These are phyloP conservation scores for Penicillium lividum DNA, from an alignment of 495 filamentous ascomycete genomes.

Conservation along the genomic window DNA sequence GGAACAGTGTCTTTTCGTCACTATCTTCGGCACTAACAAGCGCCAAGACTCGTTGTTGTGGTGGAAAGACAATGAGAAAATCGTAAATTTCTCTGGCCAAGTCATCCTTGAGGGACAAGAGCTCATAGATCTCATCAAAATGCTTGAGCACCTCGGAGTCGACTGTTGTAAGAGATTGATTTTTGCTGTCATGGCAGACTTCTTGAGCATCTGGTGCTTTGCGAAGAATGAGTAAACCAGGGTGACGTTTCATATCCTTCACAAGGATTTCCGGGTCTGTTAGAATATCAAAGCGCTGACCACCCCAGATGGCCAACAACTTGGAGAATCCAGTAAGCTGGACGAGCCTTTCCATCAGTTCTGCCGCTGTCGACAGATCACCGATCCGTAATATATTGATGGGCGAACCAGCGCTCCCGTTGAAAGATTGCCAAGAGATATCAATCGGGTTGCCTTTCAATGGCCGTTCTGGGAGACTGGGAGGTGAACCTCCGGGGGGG, in stretches of 20 bases:
- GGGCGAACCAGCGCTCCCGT: slow-evolving; percentile 55
- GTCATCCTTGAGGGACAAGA: slow-evolving; percentile 73
- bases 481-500: slow-evolving; percentile 42
- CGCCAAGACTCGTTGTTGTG: slow-evolving; percentile 60
- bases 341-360: slow-evolving; percentile 63
- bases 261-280: slow-evolving; percentile 40
- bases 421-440: slow-evolving; percentile 73
- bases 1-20: slow-evolving; percentile 62
- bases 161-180: slow-evolving; percentile 49
- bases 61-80: slow-evolving; percentile 73
- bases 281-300: slow-evolving; percentile 49
- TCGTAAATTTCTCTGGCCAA: slow-evolving; percentile 72
- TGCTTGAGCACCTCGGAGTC: slow-evolving; percentile 79
- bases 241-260: slow-evolving; percentile 43
- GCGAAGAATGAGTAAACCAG: slow-evolving; percentile 60
- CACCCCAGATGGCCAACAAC: slow-evolving; percentile 56
- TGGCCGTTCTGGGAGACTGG: slow-evolving; percentile 40
- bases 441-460: slow-evolving; percentile 60
- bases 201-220: slow-evolving; percentile 44
- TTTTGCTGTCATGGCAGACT: slow-evolving; percentile 24
- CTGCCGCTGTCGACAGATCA: slow-evolving; percentile 66
- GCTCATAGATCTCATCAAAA: slow-evolving; percentile 81
- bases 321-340: slow-evolving; percentile 71
- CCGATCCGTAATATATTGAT: slow-evolving; percentile 63
- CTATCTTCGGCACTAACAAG: slow-evolving; percentile 56